Evolutionary conservation across 1,284 basidiomycete species (phyloP).

Genomic region (Ganoderma meredithae): DNA sequence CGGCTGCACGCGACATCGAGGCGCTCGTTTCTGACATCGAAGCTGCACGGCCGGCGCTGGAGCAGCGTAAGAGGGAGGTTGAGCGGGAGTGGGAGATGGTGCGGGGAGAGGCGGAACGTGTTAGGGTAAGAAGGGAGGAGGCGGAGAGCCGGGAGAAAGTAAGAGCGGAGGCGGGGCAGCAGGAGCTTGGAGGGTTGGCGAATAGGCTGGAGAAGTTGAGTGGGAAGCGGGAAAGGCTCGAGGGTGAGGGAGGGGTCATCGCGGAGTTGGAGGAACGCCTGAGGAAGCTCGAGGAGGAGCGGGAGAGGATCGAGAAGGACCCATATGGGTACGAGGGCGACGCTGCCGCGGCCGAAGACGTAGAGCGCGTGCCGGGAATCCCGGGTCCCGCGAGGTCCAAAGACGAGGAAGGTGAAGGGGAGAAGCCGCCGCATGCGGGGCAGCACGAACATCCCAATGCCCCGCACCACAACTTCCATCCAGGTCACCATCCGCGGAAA

Average conservation of each 20-base stretch:
- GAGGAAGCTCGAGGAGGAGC: constrained; percentile 46
- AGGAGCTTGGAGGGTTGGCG: constrained; percentile 47
- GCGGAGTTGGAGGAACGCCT: constrained; percentile 51
- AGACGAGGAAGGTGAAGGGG: constrained; percentile 27
- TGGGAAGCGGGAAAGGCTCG: constrained; percentile 64
- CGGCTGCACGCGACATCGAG: constrained; percentile 64
- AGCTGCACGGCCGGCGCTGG: constrained; percentile 56
- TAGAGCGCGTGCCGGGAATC: constrained; percentile 13
- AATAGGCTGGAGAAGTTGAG: constrained; percentile 60
- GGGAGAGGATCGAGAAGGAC: constrained; percentile 47
- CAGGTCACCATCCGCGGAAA: constrained; percentile 36
- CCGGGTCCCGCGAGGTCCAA: constrained; percentile 17
- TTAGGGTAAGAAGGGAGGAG: constrained; percentile 41
- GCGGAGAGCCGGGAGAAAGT: constrained; percentile 51
- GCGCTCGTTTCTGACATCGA: constrained; percentile 59
- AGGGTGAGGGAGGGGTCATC: constrained; percentile 48
- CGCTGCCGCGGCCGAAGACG: constrained; percentile 28
- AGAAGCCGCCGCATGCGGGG: neutral
- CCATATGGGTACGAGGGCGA: constrained; percentile 42
- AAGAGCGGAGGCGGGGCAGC: constrained; percentile 53
- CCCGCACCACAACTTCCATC: constrained; percentile 27
- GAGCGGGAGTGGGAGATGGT: constrained; percentile 55
- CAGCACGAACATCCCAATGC: constrained; percentile 20
- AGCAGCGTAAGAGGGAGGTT: constrained; percentile 49
- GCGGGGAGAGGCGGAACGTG: constrained; percentile 44